A percentile compares a stretch with the other conserved stretches of the same genome.
phyloP scores from a whole-genome alignment of 1,139 yeast genomes.

The Hansenula sp. region DNA sequence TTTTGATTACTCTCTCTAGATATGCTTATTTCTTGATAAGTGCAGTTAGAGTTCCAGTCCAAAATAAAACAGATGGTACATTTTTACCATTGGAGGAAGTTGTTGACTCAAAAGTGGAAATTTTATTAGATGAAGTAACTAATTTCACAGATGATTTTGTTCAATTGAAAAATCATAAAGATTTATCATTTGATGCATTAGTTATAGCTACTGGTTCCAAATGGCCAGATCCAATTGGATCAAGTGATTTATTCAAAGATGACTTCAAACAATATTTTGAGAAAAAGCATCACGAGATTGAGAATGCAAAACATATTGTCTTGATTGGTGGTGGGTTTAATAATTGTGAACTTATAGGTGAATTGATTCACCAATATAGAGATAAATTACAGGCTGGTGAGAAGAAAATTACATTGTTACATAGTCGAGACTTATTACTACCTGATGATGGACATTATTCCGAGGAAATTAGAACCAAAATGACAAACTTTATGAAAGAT shows the following conservation, averaged over 20 bases:
- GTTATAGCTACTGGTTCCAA: constrained; percentile 24
- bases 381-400: constrained; percentile 7
- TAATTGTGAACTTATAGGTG: constrained; percentile 26
- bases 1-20: constrained; percentile 9
- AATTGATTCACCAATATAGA: constrained; percentile 17
- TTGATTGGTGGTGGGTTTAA: constrained; percentile 26
- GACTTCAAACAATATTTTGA: constrained; percentile 10
- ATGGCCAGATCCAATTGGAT: constrained; percentile 23
- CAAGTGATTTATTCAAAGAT: constrained; percentile 10
- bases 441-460: constrained; percentile 12
- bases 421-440: constrained; percentile 14
- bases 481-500: constrained; percentile 7
- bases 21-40: constrained; percentile 7
- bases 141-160: constrained; percentile 13
- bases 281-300: constrained; percentile 8
- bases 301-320: constrained; percentile 20
- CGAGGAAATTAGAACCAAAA: constrained; percentile 5
- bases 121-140: constrained; percentile 16
- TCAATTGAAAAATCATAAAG: constrained; percentile 5
- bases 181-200: constrained; percentile 13
- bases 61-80: constrained; percentile 11
- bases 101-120: constrained; percentile 11
- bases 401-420: constrained; percentile 22
- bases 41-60: constrained; percentile 12
- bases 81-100: constrained; percentile 14